Evolutionary conservation across 306 rosid genomes (phyloP), one percentile per base, ranked within the genome.

Genomic region (Arachis hypogaea): DNA sequence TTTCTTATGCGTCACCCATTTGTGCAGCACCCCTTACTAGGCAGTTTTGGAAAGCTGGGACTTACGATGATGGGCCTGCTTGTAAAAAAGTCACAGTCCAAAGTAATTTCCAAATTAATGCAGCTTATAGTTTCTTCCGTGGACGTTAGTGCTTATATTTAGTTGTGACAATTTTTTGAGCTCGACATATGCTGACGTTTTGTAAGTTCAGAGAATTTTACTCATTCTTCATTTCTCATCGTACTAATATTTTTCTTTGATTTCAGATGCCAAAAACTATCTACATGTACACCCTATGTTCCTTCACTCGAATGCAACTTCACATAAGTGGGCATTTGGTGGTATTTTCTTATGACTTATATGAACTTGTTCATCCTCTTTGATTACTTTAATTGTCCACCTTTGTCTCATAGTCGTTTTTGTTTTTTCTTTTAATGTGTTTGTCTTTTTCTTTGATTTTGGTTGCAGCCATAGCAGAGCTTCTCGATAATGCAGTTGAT

Each of bases 231-330:
- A 7, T 60, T 76, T 56, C 71, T 75, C 49, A 69, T 50, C 30
- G 52, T n/a, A 40, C 38, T 73, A 29, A 40, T 36, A 54, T 73
- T 54, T 69, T 73, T 40, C 56, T 63, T 51, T 56, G 46, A 43
- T 77, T 73, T 78, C 88, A 94, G 98, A 85, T 84, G 84, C 80
- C 3, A 85, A 85, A 69, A 88, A 84, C 77, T 85, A 88, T 81
- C 82, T 94, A 62, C 90, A 83, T 30, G 87, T 91, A 70, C 93
- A 90, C 61, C 98, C 98, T 22, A 80, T 82, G 92, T 93, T 93
- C 81, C 96, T 93, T 82, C 97, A 94, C 82, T 94, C 96, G 14
- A 94, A 94, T 90, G 99, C 99, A 66, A 94, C 99, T 57, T 94
- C 96, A 4, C 99, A 94, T 75, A 94, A 92, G 79, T 94, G 99